Evolutionary conservation across 1,139 yeast species (phyloP).

Genomic region (Yamadazyma diospyri): DNA sequence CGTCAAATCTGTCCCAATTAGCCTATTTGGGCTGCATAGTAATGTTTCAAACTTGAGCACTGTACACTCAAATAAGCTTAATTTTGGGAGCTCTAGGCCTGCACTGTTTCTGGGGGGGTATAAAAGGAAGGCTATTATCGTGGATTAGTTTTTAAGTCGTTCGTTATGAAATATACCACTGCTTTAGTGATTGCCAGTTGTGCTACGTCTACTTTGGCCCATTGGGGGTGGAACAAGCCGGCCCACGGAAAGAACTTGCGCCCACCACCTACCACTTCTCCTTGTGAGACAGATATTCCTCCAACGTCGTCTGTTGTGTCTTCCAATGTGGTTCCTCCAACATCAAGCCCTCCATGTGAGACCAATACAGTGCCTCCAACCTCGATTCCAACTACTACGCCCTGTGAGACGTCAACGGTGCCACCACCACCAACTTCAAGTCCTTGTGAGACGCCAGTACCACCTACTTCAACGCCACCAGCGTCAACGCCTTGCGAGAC

Average conservation of each 20-base stretch:
- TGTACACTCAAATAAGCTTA: too few species aligned
- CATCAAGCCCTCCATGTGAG: slow-evolving; percentile 1
- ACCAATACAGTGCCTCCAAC: too few species aligned
- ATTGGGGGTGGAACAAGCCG: slow-evolving; percentile 4
- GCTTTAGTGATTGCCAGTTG: slow-evolving; percentile 10
- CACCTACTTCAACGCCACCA: background rate
- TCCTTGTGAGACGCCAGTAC: too few species aligned
- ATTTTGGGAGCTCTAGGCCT: too few species aligned
- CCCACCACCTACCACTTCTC: slow-evolving; percentile 8
- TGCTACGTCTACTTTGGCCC: slow-evolving; percentile 10
- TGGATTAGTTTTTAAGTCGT: too few species aligned
- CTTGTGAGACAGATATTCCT: slow-evolving; percentile 5
- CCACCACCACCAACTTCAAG: background rate
- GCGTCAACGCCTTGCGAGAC: too few species aligned
- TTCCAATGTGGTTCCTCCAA: slow-evolving; percentile 1
- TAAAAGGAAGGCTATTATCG: too few species aligned
- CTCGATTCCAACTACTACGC: too few species aligned
- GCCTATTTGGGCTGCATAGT: too few species aligned
- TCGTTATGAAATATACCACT: slow-evolving; percentile 12
- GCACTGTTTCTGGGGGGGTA: too few species aligned
- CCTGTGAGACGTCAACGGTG: background rate
- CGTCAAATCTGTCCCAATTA: too few species aligned
- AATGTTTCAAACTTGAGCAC: too few species aligned
- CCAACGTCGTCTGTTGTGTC: background rate
- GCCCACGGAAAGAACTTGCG: slow-evolving; percentile 4